Evolutionary conservation across 495 filamentous ascomycete species (phyloP), one percentile per base, ranked within the genome.

Genomic region (Aeminium ludgeri): DNA sequence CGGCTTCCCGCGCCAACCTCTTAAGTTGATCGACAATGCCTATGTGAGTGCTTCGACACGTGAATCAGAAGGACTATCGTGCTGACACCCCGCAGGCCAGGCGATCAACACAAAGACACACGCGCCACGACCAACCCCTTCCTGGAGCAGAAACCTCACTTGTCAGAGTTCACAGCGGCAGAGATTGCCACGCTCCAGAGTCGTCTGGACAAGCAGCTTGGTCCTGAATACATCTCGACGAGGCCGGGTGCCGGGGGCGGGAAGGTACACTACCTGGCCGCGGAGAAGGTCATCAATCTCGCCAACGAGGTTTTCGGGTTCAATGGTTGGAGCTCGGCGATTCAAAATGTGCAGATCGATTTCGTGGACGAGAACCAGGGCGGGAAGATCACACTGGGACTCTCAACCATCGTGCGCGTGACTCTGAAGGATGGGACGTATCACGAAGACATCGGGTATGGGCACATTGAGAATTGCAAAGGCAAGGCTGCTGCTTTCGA

Each of bases 231-330:
- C 55, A 78, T 99, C 34, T 95, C 86, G 1, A 69, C 80, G 4
- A 68, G 89, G 51, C 66, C 77, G 12, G 89, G 91, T 13, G 74
- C 82, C 5, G 75, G 73, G 0, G 86, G 85, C 30, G 72, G 74
- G 41, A 87, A 82, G 57, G 78, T 96, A 13, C 81, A 89, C 53
- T 96, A 99, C 61, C 66, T 99, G 20, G 72, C 80, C 10, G 85
- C 82, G 5, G 85, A 96, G 50, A 96, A 96, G 62, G 82, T 76
- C 57, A 96, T 99, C 49, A 81, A 80, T 38, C 76, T 99, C 28
- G 89, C 89, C 27, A 99, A 99, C 53, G 85, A 99, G 51, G 81
- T 96, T 3, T 95, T 99, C 61, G 89, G 89, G 7, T 99, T 99
- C 65, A 95, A 96, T 60, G 89, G 89, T 33, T 99, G 89, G 89